These are phyloP conservation scores for Brettanomyces anomalus DNA, from an alignment of 805 yeast genomes.

Conservation along the genomic window DNA sequence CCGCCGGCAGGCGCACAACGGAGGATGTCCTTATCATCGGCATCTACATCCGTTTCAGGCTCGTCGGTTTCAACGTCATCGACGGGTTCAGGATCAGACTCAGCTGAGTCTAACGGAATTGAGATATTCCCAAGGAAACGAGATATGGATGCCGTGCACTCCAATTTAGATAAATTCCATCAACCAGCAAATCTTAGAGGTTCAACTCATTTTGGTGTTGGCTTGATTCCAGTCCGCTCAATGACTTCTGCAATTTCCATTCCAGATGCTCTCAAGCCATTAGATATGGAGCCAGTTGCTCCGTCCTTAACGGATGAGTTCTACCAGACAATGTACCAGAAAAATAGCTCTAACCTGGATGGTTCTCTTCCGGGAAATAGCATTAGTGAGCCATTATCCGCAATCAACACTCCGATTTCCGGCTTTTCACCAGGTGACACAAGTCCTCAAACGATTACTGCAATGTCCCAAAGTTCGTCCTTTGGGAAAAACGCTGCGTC, in stretches of 20 bases:
- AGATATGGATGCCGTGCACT: too few relatives aligned
- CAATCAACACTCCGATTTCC: background rate
- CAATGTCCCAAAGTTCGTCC: background rate
- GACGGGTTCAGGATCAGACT: too few relatives aligned
- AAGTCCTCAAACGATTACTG: background rate
- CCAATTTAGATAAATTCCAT: too few relatives aligned
- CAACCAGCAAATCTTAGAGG: too few relatives aligned
- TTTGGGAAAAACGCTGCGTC: background rate
- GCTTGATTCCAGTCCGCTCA: slow-evolving; percentile 1
- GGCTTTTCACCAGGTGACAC: background rate
- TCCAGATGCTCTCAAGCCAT: slow-evolving; percentile 16
- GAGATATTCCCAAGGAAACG: too few relatives aligned
- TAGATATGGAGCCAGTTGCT: slow-evolving; percentile 16
- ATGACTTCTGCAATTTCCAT: slow-evolving; percentile 19
- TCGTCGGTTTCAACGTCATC: too few relatives aligned
- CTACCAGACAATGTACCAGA: slow-evolving; percentile 2
- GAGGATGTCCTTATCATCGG: too few relatives aligned
- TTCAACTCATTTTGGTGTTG: too few relatives aligned
- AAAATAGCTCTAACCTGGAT: too few relatives aligned
- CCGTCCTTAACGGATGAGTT: slow-evolving; percentile 13
- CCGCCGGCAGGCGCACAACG: too few relatives aligned
- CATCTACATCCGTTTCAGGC: too few relatives aligned
- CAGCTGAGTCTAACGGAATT: too few relatives aligned
- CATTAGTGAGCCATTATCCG: background rate
- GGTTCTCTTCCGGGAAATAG: slow-evolving; percentile 1